A percentile compares a stretch with the other conserved stretches of the same genome.
Evolutionary conservation across 225 moss, liverwort and hornwort species (phyloP).

Genomic region (Ulota crispa): DNA sequence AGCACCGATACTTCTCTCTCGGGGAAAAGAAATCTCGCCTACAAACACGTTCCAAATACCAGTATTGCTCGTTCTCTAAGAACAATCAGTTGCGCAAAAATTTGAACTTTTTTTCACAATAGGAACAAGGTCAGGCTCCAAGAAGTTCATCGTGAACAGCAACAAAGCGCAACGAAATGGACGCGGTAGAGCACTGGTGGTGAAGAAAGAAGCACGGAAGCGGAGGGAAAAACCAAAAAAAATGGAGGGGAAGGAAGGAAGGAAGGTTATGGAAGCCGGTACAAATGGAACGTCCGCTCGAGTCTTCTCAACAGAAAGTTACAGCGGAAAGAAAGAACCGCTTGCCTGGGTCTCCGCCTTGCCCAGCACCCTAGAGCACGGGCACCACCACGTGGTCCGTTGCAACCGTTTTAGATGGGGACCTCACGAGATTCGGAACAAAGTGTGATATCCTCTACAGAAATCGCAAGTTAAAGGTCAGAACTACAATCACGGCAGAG

Average conservation of each 20-base stretch:
- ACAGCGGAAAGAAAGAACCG: constrained; percentile 24
- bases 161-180: not conserved
- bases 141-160: not conserved
- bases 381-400: constrained; percentile 14
- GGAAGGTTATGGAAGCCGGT: constrained; percentile 23
- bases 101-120: not conserved
- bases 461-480: not conserved
- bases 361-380: not conserved
- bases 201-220: constrained; percentile 2
- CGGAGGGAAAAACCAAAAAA: constrained; percentile 3
- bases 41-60: not conserved
- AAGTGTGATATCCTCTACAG: not conserved
- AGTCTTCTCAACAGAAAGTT: constrained; percentile 23
- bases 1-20: not conserved
- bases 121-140: not conserved
- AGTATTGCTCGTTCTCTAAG: not conserved
- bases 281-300: constrained; percentile 7
- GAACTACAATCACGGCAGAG: not conserved
- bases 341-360: not conserved
- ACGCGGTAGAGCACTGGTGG: not conserved
- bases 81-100: constrained; percentile 9
- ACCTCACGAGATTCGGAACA: constrained; percentile 7
- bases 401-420: constrained; percentile 40
- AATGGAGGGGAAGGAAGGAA: constrained; percentile 28
- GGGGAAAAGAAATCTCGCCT: not conserved